Conservation (phyloP, 2,329 filamentous ascomycete species). For the Cladobotryum mycophilum region DNA sequence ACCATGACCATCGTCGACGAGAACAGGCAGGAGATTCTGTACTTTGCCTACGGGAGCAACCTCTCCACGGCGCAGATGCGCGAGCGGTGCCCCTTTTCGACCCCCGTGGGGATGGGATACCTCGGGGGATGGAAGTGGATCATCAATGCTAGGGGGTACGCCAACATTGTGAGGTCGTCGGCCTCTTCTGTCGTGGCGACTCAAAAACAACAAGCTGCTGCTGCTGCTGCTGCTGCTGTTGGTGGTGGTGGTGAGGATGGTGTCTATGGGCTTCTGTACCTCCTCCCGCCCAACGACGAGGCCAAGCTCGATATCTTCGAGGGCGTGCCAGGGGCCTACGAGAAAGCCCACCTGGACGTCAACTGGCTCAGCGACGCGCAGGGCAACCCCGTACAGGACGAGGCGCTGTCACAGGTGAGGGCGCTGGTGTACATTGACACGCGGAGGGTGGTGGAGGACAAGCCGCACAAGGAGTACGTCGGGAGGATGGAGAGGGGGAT, state of each 20-base stretch:
- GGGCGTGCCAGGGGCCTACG: conserved; percentile 57
- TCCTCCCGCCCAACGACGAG: conserved; percentile 45
- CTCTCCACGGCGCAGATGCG: conserved; percentile 61
- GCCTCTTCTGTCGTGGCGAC: too few relatives aligned
- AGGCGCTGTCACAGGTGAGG: conserved; percentile 16
- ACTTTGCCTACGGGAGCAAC: conserved; percentile 69
- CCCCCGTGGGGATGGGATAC: conserved; percentile 50
- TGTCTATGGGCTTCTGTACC: conserved; percentile 54
- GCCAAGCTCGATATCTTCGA: conserved; percentile 49
- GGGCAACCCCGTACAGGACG: conserved; percentile 13
- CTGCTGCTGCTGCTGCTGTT: too few relatives aligned
- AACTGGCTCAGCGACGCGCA: conserved; percentile 20
- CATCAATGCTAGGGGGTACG: conserved; percentile 61
- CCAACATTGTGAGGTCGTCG: conserved; percentile 60
- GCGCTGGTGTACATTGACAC: conserved; percentile 58
- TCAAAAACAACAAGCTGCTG: conserved; percentile 4
- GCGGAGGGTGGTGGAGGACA: conserved; percentile 29
- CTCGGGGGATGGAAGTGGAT: conserved; percentile 56
- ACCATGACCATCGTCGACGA: conserved; percentile 30
- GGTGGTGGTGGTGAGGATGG: conserved; percentile 26
- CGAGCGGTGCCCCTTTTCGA: conserved; percentile 52
- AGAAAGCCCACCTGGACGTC: conserved; percentile 39
- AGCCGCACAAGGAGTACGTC: conserved; percentile 52
- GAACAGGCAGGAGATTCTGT: conserved; percentile 37
- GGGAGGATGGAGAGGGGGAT: conserved; percentile 59